Evolutionary conservation across 148 eudicot genomes (phyloP), one percentile per base, ranked within the genome.

Genomic region (Camellia granthamiana): DNA sequence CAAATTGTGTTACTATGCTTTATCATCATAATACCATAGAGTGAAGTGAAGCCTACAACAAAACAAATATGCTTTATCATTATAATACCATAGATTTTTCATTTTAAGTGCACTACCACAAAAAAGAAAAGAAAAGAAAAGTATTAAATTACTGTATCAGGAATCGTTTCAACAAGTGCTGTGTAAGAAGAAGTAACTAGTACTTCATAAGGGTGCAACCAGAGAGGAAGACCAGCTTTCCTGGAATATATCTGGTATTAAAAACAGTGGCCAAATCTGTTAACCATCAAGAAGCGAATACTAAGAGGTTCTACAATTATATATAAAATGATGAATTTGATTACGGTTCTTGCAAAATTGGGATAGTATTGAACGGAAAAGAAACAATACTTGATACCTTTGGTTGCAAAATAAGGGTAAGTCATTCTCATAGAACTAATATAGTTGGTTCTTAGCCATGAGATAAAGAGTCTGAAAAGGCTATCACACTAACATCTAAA

Each of bases 171-270:
- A 82, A 96, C 93, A 13, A 96, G 93, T 63, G 99, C 98, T 14
- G 99, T 96, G 85, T 96, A 96, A 51, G 99, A 96, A 52, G 98
- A 96, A 83, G 99, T 94, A 83, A 92, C 97, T 69, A 96, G 85
- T 75, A 96, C 99, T 89, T 96, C 99, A 87, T 92, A 94, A 58
- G 99, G 99, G 43, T 98, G 97, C 85, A 96, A 82, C 99, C 99
- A 96, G 58, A 96, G 83, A 70, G 99, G 99, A 38, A 96, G 99
- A 84, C 99, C 99, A 47, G 98, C 99, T 90, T 90, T 96, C 98
- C 83, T 96, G 99, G 85, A 96, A 96, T 83, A 96, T 96, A 86
- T 96, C 99, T 96, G 90, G 78, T 78, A 89, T 76, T 75, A 67
- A 72, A 69, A 18, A 81, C 54, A 67, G 62, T 54, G 9, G 7